phyloP scores from a whole-genome alignment of 2,329 filamentous ascomycete genomes.

The Neodidymelliopsis sp. region DNA sequence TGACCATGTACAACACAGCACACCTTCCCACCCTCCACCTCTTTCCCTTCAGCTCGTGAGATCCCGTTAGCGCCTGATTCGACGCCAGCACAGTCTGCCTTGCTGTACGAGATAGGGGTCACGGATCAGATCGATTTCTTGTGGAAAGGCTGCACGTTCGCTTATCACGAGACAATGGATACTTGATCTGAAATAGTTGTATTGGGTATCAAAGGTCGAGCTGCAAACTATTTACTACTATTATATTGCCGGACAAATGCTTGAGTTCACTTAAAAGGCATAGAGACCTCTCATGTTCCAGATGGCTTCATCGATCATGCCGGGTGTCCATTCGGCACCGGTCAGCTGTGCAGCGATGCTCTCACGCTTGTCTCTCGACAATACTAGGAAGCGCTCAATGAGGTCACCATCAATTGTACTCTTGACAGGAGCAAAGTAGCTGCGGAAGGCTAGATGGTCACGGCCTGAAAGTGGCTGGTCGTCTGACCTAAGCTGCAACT shows the following conservation, averaged over 20 bases:
- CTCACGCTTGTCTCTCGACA: constrained; percentile 88
- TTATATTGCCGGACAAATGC: neutral
- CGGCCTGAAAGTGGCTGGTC: constrained; percentile 88
- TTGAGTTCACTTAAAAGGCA: constrained; percentile 33
- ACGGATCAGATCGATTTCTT: too few species aligned
- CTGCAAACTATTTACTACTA: neutral
- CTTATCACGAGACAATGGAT: too few species aligned
- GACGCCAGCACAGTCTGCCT: too few species aligned
- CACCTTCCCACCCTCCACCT: too few species aligned
- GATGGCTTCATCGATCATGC: constrained; percentile 94
- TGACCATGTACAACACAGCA: too few species aligned
- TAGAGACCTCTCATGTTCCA: constrained; percentile 49
- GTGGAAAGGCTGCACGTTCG: too few species aligned
- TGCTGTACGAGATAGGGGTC: too few species aligned
- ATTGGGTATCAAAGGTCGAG: constrained; percentile 11
- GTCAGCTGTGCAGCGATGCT: constrained; percentile 95
- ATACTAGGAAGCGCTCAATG: constrained; percentile 86
- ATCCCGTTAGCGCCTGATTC: too few species aligned
- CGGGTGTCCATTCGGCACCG: constrained; percentile 72
- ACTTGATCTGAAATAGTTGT: too few species aligned
- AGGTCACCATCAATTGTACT: constrained; percentile 96
- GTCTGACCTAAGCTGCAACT: constrained; percentile 78
- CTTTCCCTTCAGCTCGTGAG: too few species aligned
- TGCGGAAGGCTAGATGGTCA: constrained; percentile 93
- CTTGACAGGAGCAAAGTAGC: constrained; percentile 96